These are phyloP conservation scores for Aspergillus phoenicis DNA, from an alignment of 2,329 filamentous ascomycete species.

Conservation along the genomic window DNA sequence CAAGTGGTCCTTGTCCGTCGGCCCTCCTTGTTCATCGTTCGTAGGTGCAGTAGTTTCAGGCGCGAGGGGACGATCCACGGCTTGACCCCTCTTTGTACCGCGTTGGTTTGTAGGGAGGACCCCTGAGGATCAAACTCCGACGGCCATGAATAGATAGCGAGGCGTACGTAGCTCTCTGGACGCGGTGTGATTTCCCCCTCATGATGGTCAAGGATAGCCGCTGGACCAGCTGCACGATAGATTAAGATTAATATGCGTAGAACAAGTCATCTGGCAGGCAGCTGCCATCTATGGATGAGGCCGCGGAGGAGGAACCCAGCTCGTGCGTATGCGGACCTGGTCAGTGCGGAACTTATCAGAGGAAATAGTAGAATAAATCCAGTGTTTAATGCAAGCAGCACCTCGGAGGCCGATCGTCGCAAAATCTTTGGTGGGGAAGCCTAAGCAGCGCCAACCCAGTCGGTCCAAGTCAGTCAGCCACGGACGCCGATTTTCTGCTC, in stretches of 20 bases:
- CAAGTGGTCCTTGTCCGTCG: background rate
- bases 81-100: background rate
- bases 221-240: background rate
- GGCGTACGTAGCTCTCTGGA: background rate
- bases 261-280: background rate
- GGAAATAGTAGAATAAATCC: background rate
- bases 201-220: background rate
- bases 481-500: slow-evolving; percentile 20
- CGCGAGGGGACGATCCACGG: background rate
- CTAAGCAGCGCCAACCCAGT: slow-evolving; percentile 2
- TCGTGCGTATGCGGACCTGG: slow-evolving; percentile 12
- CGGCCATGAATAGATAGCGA: background rate
- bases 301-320: background rate
- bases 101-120: background rate
- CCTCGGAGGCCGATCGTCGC: slow-evolving; percentile 29
- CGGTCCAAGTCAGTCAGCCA: slow-evolving; percentile 17
- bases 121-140: slow-evolving; percentile 1
- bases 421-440: slow-evolving; percentile 1
- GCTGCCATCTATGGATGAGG: background rate
- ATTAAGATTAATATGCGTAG: background rate
- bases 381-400: slow-evolving; percentile 6
- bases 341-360: slow-evolving; percentile 19
- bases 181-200: background rate
- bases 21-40: background rate
- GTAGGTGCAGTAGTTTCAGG: background rate